phyloP scores from a whole-genome alignment of 768 basidiomycete species.

The Russula brevipes region DNA sequence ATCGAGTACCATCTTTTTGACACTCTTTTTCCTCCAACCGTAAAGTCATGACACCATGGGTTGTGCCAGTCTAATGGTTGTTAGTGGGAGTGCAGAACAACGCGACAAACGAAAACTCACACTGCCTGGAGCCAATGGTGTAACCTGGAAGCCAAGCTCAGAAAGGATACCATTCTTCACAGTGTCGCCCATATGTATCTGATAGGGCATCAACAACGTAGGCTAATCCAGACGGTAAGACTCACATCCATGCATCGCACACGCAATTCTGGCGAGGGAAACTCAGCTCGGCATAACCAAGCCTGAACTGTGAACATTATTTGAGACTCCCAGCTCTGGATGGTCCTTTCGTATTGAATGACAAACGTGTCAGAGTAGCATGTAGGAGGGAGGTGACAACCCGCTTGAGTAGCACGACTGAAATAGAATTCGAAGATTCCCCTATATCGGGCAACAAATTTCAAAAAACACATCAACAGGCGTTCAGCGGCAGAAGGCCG shows the following conservation, averaged over 20 bases:
- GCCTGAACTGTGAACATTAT: not conserved
- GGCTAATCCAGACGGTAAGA: too few relatives aligned
- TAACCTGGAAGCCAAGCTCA: not conserved
- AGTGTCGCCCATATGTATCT: slow-evolving; percentile 6
- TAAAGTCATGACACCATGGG: too few relatives aligned
- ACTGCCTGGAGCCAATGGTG: not conserved
- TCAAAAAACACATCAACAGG: not conserved
- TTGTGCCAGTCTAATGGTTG: too few relatives aligned
- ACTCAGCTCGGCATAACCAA: not conserved
- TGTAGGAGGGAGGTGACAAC: not conserved
- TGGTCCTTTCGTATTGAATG: not conserved
- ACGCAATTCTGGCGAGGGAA: not conserved
- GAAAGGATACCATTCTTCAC: not conserved
- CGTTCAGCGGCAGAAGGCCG: not conserved
- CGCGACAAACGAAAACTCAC: not conserved
- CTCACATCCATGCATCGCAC: not conserved
- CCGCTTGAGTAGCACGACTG: not conserved
- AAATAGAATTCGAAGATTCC: not conserved
- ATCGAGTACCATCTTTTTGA: too few relatives aligned
- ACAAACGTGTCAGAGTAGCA: not conserved
- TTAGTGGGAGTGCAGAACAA: too few relatives aligned
- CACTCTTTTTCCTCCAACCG: too few relatives aligned
- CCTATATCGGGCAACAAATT: not conserved
- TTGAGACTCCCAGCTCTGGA: not conserved
- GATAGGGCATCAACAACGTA: too few relatives aligned